Conservation (phyloP, 2,329 filamentous ascomycete genomes). For the Nothophoma quercina region DNA sequence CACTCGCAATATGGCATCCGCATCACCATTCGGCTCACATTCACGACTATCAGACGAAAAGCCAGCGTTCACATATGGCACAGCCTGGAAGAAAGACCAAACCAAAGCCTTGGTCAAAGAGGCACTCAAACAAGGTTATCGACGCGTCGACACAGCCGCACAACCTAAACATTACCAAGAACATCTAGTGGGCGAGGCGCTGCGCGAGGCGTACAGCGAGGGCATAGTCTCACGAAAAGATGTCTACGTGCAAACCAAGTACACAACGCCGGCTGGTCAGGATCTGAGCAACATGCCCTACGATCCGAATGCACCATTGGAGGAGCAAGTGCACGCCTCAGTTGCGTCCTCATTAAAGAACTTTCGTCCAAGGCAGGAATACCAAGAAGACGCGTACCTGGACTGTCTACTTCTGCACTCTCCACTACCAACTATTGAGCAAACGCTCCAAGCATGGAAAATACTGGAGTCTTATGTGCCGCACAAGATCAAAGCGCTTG, state of each 20-base stretch:
- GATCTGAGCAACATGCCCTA: constrained; percentile 69
- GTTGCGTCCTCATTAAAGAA: constrained; percentile 71
- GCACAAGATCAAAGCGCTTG: constrained; percentile 68
- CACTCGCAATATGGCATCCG: constrained; percentile 30
- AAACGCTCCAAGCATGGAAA: constrained; percentile 71
- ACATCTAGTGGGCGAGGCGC: constrained; percentile 70
- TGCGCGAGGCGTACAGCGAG: constrained; percentile 67
- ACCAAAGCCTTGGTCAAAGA: constrained; percentile 72
- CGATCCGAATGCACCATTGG: constrained; percentile 63
- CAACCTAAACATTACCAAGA: constrained; percentile 83
- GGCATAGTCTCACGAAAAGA: constrained; percentile 66
- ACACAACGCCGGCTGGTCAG: constrained; percentile 71
- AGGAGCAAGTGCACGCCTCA: constrained; percentile 71
- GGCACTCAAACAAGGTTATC: constrained; percentile 74
- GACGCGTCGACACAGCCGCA: constrained; percentile 78
- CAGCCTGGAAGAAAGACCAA: constrained; percentile 81
- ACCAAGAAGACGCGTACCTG: constrained; percentile 58
- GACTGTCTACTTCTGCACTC: constrained; percentile 68
- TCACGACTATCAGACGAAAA: constrained; percentile 27
- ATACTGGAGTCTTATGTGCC: constrained; percentile 73
- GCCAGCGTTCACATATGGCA: constrained; percentile 72
- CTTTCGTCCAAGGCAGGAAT: constrained; percentile 53
- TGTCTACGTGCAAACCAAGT: constrained; percentile 85
- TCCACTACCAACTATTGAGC: constrained; percentile 58
- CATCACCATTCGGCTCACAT: constrained; percentile 11